Percentiles rank a stretch among this genome's conserved stretches.
Evolutionary conservation across 805 yeast genomes (phyloP).

Genomic region (Yamadazyma paraphyllophila): DNA sequence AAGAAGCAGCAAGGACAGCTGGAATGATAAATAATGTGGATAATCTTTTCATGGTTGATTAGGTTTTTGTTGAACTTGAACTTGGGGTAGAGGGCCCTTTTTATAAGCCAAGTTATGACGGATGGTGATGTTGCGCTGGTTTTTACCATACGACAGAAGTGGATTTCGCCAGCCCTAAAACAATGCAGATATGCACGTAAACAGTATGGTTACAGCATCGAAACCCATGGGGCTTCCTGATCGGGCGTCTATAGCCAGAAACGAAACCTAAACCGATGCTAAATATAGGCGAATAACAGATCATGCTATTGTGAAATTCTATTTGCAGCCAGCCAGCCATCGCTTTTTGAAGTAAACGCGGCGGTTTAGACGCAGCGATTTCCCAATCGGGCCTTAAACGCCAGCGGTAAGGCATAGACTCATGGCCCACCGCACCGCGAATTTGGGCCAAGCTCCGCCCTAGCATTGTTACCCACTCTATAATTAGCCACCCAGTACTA

Average conservation of each 20-base stretch:
- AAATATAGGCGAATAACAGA: background rate
- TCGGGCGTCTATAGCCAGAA: background rate
- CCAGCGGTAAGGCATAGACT: background rate
- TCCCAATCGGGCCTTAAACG: background rate
- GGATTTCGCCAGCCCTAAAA: conserved; percentile 1
- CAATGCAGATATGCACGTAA: background rate
- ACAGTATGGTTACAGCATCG: background rate
- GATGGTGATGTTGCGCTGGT: conserved; percentile 1
- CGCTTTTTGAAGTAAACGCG: background rate
- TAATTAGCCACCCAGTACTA: too few relatives aligned
- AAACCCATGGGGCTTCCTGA: background rate
- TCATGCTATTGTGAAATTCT: background rate
- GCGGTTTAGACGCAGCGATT: background rate
- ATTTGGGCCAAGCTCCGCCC: too few relatives aligned
- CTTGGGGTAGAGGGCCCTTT: background rate
- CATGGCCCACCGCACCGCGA: too few relatives aligned
- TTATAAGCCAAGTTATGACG: background rate
- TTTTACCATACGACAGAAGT: background rate
- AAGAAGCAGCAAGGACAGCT: conserved; percentile 21
- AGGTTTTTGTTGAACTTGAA: background rate
- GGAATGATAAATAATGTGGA: conserved; percentile 17
- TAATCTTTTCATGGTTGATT: conserved; percentile 2
- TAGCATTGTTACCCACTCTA: too few relatives aligned
- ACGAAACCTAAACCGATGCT: background rate
- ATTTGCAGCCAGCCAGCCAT: conserved; percentile 8